Conservation (phyloP, 805 yeast species). For the Candida alai region DNA sequence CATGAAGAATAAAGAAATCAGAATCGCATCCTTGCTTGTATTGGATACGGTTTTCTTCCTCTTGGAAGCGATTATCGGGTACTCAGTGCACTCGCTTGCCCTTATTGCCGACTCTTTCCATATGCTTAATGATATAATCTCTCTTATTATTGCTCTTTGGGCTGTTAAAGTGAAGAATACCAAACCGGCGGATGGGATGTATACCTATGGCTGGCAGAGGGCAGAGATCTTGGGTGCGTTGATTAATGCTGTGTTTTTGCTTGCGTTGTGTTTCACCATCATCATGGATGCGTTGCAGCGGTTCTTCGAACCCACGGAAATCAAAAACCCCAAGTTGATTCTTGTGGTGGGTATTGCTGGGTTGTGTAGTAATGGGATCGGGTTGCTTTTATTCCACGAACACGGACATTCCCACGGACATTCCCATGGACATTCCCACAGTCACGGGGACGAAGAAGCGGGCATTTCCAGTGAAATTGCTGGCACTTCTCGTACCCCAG, state of each 20-base stretch:
- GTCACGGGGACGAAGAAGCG: slow-evolving; percentile 7
- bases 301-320: slow-evolving; percentile 72
- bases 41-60: slow-evolving; percentile 83
- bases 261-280: slow-evolving; percentile 90
- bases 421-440: slow-evolving; percentile 51
- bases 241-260: slow-evolving; percentile 85
- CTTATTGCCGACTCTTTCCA: slow-evolving; percentile 95
- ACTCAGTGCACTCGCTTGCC: slow-evolving; percentile 90
- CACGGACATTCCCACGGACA: slow-evolving; percentile 48
- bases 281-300: slow-evolving; percentile 91
- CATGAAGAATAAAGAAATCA: slow-evolving; percentile 56
- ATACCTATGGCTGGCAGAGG: slow-evolving; percentile 97
- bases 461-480: neutral
- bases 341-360: slow-evolving; percentile 83
- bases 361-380: slow-evolving; percentile 74
- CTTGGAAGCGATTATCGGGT: slow-evolving; percentile 80
- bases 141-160: slow-evolving; percentile 89
- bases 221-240: slow-evolving; percentile 96
- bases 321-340: slow-evolving; percentile 79
- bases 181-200: slow-evolving; percentile 77
- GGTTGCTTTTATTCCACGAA: slow-evolving; percentile 85
- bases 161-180: slow-evolving; percentile 88
- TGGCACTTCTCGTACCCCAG: slow-evolving; percentile 24
- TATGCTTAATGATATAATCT: slow-evolving; percentile 92
- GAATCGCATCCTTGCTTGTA: slow-evolving; percentile 66